phyloP scores from a whole-genome alignment of 495 filamentous ascomycete species.

The Trichoderma reesei region DNA sequence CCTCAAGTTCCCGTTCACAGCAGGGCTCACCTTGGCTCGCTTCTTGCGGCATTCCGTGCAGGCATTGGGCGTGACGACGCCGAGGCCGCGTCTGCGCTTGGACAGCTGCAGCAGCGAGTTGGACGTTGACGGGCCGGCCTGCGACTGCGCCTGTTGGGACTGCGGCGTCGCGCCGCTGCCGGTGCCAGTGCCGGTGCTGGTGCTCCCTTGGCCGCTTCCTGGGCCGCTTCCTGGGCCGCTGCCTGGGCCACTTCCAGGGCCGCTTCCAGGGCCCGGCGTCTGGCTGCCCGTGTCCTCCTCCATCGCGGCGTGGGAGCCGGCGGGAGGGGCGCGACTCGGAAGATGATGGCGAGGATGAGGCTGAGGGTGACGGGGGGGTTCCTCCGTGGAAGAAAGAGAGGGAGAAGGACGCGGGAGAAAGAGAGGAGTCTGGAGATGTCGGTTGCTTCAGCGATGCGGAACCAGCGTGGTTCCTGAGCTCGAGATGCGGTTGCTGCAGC shows the following conservation, averaged over 20 bases:
- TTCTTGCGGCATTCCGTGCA: slow-evolving; percentile 51
- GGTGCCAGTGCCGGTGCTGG: neutral
- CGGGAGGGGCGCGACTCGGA: too few relatives aligned
- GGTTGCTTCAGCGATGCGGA: slow-evolving; percentile 5
- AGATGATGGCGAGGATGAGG: too few relatives aligned
- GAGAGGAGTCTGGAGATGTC: too few relatives aligned
- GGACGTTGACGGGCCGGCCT: slow-evolving; percentile 7
- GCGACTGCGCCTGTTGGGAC: slow-evolving; percentile 12
- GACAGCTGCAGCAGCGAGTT: slow-evolving; percentile 19
- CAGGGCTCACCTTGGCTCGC: slow-evolving; percentile 42
- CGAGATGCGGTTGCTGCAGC: slow-evolving; percentile 4
- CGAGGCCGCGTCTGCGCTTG: slow-evolving; percentile 39
- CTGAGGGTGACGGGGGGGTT: too few relatives aligned
- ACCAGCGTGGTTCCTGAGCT: neutral
- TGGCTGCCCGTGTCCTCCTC: slow-evolving; percentile 18
- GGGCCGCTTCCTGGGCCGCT: neutral
- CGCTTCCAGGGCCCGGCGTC: too few relatives aligned
- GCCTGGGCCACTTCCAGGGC: too few relatives aligned
- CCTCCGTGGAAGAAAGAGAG: too few relatives aligned
- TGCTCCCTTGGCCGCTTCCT: neutral
- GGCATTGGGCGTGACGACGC: slow-evolving; percentile 45
- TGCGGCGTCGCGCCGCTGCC: slow-evolving; percentile 9
- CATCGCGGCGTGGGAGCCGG: too few relatives aligned
- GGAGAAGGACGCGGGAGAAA: neutral
- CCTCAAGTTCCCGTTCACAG: too few relatives aligned